Evolutionary conservation across 805 yeast genomes (phyloP), one percentile per base, ranked within the genome.

Genomic region (Yarrowia yakushimensis): DNA sequence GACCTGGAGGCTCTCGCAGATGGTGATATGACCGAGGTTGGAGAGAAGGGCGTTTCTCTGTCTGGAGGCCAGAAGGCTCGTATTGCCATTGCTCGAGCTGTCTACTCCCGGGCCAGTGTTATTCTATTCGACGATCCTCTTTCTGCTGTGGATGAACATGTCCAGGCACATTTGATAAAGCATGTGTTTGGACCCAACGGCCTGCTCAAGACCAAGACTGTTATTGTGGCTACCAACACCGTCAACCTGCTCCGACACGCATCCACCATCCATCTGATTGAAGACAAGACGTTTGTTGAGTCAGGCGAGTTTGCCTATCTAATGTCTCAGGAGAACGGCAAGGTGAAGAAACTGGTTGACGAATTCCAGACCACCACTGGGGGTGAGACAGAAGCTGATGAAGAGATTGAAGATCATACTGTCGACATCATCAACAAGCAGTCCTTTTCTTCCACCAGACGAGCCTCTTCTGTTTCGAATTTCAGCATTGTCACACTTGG

Each of bases 11-110:
- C 80, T 31, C 76, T 90, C 27, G 85, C 87, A 4, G 90, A 85
- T 39, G 91, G 94, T 30, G 97, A 90, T 69, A 70, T 71, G 65
- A 87, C 93, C 0, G 96, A 90, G 73, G 87, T 90, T 67, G 97
- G 97, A 64, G 97, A 90, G 71, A 81, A 91, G 66, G 97, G 97
- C 68, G 86, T 90, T 62, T 90, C 94, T 0, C 75, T 90, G 52
- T 87, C 94, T 15, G 97, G 97, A 61, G 97, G 97, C 55, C 97
- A 90, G 71, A 90, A 89, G 76, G 94, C 96, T 0, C 82, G 97
- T 71, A 85, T 90, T 64, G 85, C 85, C 68, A 77, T 90, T 61
- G 96, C 97, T 1, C 81, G 97, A 69, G 88, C 94, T 1, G 90
- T 86, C 1, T 90, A 90, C 69, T 81, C 83, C 20, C 79, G 82